Percentiles rank a stretch among this genome's conserved stretches.
phyloP scores from a whole-genome alignment of 1,284 basidiomycete genomes.

The Apiotrichum gamsii region DNA sequence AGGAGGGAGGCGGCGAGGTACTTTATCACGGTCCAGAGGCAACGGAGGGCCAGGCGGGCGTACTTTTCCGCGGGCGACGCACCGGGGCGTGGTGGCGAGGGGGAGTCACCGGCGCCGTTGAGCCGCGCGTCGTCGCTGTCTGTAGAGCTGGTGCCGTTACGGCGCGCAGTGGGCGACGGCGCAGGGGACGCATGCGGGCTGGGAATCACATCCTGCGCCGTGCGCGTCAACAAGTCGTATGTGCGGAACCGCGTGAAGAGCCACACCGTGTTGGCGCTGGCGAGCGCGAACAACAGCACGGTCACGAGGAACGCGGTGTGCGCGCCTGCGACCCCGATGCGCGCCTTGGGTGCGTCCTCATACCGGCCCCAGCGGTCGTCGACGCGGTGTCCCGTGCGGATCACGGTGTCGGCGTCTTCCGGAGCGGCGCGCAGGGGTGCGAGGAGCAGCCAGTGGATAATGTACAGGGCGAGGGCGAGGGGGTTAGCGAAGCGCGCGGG shows the following conservation, averaged over 20 bases:
- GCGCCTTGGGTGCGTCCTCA: conserved; percentile 20
- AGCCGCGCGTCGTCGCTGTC: background rate
- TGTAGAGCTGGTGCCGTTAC: background rate
- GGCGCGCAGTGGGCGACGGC: conserved; percentile 20
- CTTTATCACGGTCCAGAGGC: conserved; percentile 15
- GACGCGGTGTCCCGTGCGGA: conserved; percentile 12
- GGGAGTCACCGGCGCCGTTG: background rate
- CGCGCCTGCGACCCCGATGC: conserved; percentile 19
- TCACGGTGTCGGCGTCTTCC: conserved; percentile 1
- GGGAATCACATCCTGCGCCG: conserved; percentile 26
- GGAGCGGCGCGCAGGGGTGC: conserved; percentile 28
- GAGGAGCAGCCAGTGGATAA: conserved; percentile 36
- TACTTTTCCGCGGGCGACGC: background rate
- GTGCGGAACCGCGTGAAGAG: conserved; percentile 39
- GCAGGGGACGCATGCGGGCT: conserved; percentile 39
- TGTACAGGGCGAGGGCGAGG: conserved; percentile 28
- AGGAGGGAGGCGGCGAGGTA: conserved; percentile 22
- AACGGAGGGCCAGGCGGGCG: background rate
- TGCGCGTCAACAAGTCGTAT: conserved; percentile 43
- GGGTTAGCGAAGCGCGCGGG: conserved; percentile 35
- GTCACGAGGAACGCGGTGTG: conserved; percentile 30
- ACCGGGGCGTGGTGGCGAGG: background rate
- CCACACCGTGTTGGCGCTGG: conserved; percentile 34
- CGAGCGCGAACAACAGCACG: conserved; percentile 23
- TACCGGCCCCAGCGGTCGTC: conserved; percentile 32